Evolutionary conservation across 495 filamentous ascomycete species (phyloP).

Genomic region (Tuber indicum): DNA sequence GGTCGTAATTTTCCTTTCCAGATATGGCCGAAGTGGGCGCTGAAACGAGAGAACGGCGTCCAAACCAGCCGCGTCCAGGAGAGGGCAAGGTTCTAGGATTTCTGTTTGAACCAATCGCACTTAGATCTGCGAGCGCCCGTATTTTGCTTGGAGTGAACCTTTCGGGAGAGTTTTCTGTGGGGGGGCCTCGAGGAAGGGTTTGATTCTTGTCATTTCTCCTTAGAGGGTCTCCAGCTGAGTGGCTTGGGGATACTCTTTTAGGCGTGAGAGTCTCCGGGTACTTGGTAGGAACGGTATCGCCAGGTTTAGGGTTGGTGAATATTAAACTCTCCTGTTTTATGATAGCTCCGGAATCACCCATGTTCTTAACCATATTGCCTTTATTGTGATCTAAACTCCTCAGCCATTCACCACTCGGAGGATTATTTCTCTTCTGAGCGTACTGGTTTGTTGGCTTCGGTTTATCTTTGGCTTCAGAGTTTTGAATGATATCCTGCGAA

Average conservation of each 20-base stretch:
- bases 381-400: not conserved
- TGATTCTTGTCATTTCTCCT: not conserved
- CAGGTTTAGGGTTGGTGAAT: not conserved
- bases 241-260: not conserved
- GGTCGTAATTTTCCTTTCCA: conserved; percentile 24
- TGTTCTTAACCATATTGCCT: not conserved
- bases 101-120: conserved; percentile 19
- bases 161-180: not conserved
- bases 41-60: conserved; percentile 9
- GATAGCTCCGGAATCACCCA: not conserved
- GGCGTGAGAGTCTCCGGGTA: not conserved
- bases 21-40: not conserved
- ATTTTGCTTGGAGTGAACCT: not conserved
- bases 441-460: not conserved
- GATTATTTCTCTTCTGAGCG: not conserved
- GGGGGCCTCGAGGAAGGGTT: not conserved
- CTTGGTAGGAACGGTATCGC: not conserved
- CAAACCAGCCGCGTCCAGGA: conserved; percentile 21
- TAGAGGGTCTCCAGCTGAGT: not conserved
- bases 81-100: conserved; percentile 20
- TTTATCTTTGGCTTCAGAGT: not conserved
- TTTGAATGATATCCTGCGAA: not conserved
- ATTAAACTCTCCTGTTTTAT: not conserved
- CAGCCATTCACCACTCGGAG: not conserved
- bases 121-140: conserved; percentile 16